A percentile compares a stretch with the other conserved stretches of the same genome.
phyloP scores from a whole-genome alignment of 441 rosid genomes.

The Hura crepitans region DNA sequence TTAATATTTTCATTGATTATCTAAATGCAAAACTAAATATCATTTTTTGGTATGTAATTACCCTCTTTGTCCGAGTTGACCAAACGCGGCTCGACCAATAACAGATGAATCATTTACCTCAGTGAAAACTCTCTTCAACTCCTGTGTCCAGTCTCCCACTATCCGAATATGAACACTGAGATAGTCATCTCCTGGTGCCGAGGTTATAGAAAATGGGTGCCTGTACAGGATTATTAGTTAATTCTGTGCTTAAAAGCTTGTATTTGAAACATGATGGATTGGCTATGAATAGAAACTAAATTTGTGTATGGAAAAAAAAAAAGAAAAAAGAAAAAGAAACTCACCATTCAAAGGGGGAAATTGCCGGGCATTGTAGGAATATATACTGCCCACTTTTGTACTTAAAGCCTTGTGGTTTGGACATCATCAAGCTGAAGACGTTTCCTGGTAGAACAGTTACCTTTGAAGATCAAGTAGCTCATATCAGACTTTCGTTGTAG shows the following conservation, averaged over 20 bases:
- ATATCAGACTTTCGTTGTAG: constrained; percentile 14
- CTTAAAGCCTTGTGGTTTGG: constrained; percentile 88
- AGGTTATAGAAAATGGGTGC: constrained; percentile 99
- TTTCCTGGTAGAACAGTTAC: constrained; percentile 86
- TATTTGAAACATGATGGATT: neutral
- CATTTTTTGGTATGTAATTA: constrained; percentile 24
- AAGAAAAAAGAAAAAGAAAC: constrained; percentile 13
- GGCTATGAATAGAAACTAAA: constrained; percentile 4
- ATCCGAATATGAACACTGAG: constrained; percentile 88
- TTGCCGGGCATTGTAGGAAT: constrained; percentile 74
- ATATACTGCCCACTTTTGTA: constrained; percentile 96
- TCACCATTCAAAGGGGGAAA: constrained; percentile 91
- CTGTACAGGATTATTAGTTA: constrained; percentile 33
- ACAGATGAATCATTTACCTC: constrained; percentile 49
- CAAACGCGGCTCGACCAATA: constrained; percentile 57
- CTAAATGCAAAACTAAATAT: neutral
- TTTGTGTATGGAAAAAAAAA: too few species aligned
- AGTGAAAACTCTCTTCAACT: constrained; percentile 62
- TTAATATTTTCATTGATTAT: constrained; percentile 7
- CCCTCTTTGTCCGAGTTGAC: constrained; percentile 41
- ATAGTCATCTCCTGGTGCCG: constrained; percentile 84
- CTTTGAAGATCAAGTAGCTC: constrained; percentile 36
- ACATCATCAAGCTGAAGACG: constrained; percentile 72
- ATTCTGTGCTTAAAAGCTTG: neutral
- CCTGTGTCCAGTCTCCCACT: constrained; percentile 94